A percentile compares a stretch with the other conserved stretches of the same genome.
Evolutionary conservation across 2,329 filamentous ascomycete genomes (phyloP).

Genomic region (Fusarium tuaranense): DNA sequence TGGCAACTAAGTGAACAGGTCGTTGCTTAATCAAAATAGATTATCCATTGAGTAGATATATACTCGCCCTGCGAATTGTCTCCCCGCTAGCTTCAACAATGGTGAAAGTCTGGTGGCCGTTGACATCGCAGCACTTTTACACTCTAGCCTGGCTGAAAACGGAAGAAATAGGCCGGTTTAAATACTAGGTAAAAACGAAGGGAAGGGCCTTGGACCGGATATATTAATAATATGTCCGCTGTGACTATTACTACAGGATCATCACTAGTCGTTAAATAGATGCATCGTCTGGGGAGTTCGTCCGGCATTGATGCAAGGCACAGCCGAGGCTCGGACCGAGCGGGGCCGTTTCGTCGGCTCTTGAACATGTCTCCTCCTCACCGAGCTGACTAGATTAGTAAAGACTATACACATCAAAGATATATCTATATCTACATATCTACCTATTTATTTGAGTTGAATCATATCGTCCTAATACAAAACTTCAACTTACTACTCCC

Average conservation of each 20-base stretch:
- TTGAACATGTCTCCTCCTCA: neutral
- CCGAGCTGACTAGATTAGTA: neutral
- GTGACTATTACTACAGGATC: too few relatives aligned
- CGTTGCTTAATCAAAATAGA: neutral
- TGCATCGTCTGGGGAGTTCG: neutral
- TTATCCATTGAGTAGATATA: neutral
- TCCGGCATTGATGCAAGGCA: neutral
- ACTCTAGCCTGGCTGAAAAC: neutral
- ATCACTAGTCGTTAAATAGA: neutral
- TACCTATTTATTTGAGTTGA: neutral
- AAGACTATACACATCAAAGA: neutral
- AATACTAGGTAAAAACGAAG: neutral
- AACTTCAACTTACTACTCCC: neutral
- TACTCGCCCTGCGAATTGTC: neutral
- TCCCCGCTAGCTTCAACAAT: neutral
- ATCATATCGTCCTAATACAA: neutral
- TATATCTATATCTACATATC: neutral
- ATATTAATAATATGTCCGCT: neutral
- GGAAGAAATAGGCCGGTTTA: neutral
- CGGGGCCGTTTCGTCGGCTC: neutral
- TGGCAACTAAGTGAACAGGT: neutral
- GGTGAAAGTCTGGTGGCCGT: neutral
- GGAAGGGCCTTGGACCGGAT: neutral
- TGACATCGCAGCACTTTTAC: neutral
- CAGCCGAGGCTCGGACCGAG: conserved; percentile 6